These are phyloP conservation scores for Colletotrichum lindemuthianum DNA, from an alignment of 2,329 filamentous ascomycete species.

Conservation along the genomic window DNA sequence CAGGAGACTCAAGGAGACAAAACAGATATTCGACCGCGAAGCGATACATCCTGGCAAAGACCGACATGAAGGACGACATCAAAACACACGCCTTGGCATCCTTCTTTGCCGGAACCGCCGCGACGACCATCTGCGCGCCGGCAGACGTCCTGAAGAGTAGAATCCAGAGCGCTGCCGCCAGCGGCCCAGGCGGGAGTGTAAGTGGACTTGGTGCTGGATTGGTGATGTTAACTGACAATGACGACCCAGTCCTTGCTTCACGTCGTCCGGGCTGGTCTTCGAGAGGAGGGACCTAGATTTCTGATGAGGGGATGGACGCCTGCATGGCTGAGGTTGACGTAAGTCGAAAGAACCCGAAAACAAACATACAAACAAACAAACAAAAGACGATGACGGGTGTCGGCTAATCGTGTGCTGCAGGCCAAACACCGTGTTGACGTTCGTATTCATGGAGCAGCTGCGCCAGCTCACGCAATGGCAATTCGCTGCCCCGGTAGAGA, in stretches of 20 bases:
- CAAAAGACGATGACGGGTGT: slow-evolving; percentile 31
- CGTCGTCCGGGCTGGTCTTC: slow-evolving; percentile 47
- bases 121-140: slow-evolving; percentile 56
- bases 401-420: slow-evolving; percentile 39
- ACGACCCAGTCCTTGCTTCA: slow-evolving; percentile 44
- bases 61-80: slow-evolving; percentile 49
- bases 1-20: not conserved
- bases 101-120: slow-evolving; percentile 55
- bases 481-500: slow-evolving; percentile 24
- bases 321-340: slow-evolving; percentile 56
- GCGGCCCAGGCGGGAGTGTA: slow-evolving; percentile 26
- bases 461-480: slow-evolving; percentile 43
- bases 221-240: not conserved
- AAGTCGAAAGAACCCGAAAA: slow-evolving; percentile 1
- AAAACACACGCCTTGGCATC: slow-evolving; percentile 53
- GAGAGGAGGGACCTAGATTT: slow-evolving; percentile 52
- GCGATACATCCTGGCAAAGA: slow-evolving; percentile 42
- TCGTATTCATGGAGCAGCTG: slow-evolving; percentile 57
- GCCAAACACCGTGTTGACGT: slow-evolving; percentile 57
- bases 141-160: slow-evolving; percentile 57
- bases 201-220: not conserved
- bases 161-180: slow-evolving; percentile 47
- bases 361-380: too few species aligned
- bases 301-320: slow-evolving; percentile 59
- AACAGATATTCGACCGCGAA: slow-evolving; percentile 49